These are phyloP conservation scores for Chrysosphaeria jannelii DNA, from an alignment of 2,329 filamentous ascomycete species.

Conservation along the genomic window DNA sequence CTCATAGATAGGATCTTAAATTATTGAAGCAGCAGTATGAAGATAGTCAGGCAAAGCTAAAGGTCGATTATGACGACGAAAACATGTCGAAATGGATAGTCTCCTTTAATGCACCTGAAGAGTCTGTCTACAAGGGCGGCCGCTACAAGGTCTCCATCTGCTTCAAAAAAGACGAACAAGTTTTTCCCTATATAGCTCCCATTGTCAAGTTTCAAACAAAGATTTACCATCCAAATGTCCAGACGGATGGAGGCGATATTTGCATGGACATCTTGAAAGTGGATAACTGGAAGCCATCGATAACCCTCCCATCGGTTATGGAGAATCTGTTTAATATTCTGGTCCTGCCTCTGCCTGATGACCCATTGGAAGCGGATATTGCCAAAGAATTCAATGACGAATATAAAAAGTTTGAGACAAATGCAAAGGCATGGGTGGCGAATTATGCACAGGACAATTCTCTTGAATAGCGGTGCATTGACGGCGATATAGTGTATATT, in stretches of 20 bases:
- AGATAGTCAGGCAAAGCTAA: no score
- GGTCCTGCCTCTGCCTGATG: slow-evolving; percentile 57
- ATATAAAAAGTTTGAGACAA: no score
- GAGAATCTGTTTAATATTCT: slow-evolving; percentile 47
- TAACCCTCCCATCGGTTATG: slow-evolving; percentile 44
- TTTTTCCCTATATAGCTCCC: slow-evolving; percentile 77
- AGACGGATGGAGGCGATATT: slow-evolving; percentile 67
- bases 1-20: no score
- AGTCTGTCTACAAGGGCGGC: slow-evolving; percentile 27
- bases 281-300: slow-evolving; percentile 78
- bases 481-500: no score
- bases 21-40: no score
- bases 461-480: no score
- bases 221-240: slow-evolving; percentile 88
- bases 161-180: no score
- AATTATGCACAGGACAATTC: no score
- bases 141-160: slow-evolving; percentile 45
- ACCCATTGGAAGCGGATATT: slow-evolving; percentile 64
- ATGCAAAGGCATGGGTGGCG: no score
- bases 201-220: slow-evolving; percentile 55
- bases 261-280: slow-evolving; percentile 59
- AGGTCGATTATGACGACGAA: slow-evolving; percentile 15
- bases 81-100: slow-evolving; percentile 21
- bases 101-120: slow-evolving; percentile 14
- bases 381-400: slow-evolving; percentile 69